Conservation (phyloP, 2,329 filamentous ascomycete species). For the Byssochlamys sp. region DNA sequence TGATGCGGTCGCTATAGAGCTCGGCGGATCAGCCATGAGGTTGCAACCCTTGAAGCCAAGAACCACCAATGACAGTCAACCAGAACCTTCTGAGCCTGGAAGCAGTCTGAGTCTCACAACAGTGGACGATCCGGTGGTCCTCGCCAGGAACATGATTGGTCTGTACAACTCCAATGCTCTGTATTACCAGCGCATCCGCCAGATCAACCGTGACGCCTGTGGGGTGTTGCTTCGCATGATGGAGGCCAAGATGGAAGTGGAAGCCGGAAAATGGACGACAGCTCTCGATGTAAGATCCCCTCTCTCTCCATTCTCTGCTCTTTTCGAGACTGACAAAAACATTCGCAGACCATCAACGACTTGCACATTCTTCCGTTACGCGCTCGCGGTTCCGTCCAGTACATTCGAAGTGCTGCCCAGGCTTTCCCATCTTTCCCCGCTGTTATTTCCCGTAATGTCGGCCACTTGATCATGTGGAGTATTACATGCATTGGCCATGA, state of each 20-base stretch:
- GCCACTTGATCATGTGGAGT: conserved; percentile 86
- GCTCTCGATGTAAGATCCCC: conserved; percentile 52
- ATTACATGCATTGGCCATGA: conserved; percentile 76
- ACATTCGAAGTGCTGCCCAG: conserved; percentile 69
- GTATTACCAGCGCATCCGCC: conserved; percentile 52
- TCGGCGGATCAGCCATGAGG: conserved; percentile 70
- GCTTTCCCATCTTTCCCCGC: conserved; percentile 70
- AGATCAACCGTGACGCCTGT: conserved; percentile 49
- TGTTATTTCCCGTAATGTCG: conserved; percentile 77
- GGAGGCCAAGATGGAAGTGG: conserved; percentile 50
- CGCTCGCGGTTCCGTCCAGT: conserved; percentile 62
- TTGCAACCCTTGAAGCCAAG: conserved; percentile 72
- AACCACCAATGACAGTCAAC: conserved; percentile 33
- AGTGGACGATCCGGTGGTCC: conserved; percentile 55
- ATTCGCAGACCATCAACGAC: conserved; percentile 55
- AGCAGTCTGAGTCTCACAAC: conserved; percentile 53
- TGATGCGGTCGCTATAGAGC: conserved; percentile 75
- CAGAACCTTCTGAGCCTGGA: conserved; percentile 31
- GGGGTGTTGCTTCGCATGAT: conserved; percentile 52
- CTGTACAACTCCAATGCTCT: conserved; percentile 54
- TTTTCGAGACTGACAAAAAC: conserved; percentile 6
- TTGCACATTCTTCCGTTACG: conserved; percentile 73
- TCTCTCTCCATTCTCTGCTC: neutral
- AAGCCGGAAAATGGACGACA: conserved; percentile 48
- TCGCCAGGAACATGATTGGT: conserved; percentile 53